Evolutionary conservation across 176 grass and related monocot species (phyloP), one percentile per base, ranked within the genome.

Genomic region (Aegilops tauschii): DNA sequence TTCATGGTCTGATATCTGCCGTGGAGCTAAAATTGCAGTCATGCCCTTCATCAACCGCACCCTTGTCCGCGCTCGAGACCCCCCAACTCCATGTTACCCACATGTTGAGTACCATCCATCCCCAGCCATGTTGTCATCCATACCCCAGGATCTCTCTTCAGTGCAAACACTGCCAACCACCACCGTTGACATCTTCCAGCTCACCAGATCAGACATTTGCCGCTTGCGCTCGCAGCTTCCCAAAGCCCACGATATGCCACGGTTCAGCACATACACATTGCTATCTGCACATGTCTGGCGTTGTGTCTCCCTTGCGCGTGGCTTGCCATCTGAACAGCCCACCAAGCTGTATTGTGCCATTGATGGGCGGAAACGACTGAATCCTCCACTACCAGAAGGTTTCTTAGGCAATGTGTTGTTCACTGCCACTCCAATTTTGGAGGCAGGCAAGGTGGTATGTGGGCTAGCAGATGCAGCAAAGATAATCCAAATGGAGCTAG

Each of bases 381-480:
- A 65, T 10, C 93, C 95, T 0, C 85, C 87, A 37, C 91, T 98
- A 45, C 91, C 91, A 14, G 32, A 76, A 91, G 95, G 95, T 32
- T 97, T 95, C 61, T 97, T 97, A 9, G 95, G 95, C 36, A 97
- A 97, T 82, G 95, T 97, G 7, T 91, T 97, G 72, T 97, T 97
- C 90, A 97, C 92, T 0, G 90, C 89, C 32, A 95, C 95, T 12
- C 95, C 95, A 16, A 83, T 97, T 42, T 88, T 91, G 0, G 72
- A 92, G 28, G 91, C 88, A 1, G 77, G 88, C 45, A 92, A 93
- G 82, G 93, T 98, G 12, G 74, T 79, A 17, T 28, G 87, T 23
- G 77, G 61, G 0, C 25, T 92, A 10, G 76, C 69, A 0, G 71
- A 72, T 6, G 95, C 80, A 47, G 88, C 90, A 42, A 80, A 83